Evolutionary conservation across 1,139 yeast species (phyloP), one percentile per base, ranked within the genome.

Genomic region (Blastobotrys malaysiensis): DNA sequence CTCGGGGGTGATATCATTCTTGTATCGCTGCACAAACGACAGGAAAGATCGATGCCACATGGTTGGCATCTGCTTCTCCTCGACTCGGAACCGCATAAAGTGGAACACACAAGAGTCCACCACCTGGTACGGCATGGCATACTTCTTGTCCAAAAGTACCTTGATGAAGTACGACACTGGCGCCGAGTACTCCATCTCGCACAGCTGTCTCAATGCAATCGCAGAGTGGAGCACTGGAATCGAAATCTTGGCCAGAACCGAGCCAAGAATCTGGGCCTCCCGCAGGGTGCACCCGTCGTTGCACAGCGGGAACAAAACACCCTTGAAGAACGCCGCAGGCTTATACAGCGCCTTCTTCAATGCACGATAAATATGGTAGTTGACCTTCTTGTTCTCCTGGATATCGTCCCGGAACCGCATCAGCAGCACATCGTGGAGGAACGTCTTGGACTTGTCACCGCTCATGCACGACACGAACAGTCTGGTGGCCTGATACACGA

Each of bases 251-350:
- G 89, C 77, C 57, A 93, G 78, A 13, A 95, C 90, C 20, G 97
- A 90, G 16, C 96, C 96, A 19, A 95, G 96, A 69, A 93, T 90
- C 54, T 95, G 85, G 0, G 99, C 98, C 69, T 93, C 99, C 67
- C 96, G 82, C 16, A 88, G 85, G 7, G 96, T 78, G 71, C 98
- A 91, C n/a, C 73, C 74, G 19, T 66, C 60, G 27, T 83, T 80
- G 26, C 89, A 88, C 56, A 93, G 76, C 13, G 98, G 98, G 68
- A 93, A 88, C 57, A 93, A 75, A 65, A 93, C 91, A 1, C 99
- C 99, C 71, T 90, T 91, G 79, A 93, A 93, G 66, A 91, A 95
- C 14, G 99, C 99, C 55, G 95, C 93, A 22, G 99, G 99, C 71
- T 93, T 95, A 76, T 93, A 93, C 54, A 95, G 78, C 0, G 97